Evolutionary conservation across 2,329 filamentous ascomycete species (phyloP), one percentile per base, ranked within the genome.

Genomic region (Cladophialophora chaetospira): DNA sequence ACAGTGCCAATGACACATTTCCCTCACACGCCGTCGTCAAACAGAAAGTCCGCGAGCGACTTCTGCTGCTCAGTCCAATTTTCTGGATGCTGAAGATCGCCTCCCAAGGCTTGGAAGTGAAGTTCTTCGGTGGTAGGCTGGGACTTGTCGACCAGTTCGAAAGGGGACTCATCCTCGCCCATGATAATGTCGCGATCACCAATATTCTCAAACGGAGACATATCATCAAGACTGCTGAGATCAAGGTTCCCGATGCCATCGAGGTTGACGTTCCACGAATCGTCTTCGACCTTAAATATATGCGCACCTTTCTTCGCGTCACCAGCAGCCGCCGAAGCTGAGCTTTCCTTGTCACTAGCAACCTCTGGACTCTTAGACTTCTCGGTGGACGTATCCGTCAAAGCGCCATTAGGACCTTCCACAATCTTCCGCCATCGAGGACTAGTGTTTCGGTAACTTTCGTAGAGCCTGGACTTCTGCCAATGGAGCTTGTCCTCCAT

Each of bases 281-380:
- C 59, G 26, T 62, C 57, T 38, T 63, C 58, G 31, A 21, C 28
- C 31, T 54, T 59, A 23, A n/a, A 19, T 31, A 57, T 58, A 11
- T 25, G 33, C 9, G 29, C 33, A 11, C 19, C 44, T 19, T 58
- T 53, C 42, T 57, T 57, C 45, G 44, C 56, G 9, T 54, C 51
- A 4, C 47, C 38, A 9, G 28, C 25, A 35, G 44, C 17, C 8
- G 40, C 53, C 3, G 40, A 52, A 11, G 52, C 42, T 4, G 55
- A 53, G 11, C 46, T 25, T 15, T 61, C 62, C 25, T 63, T 60
- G 23, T 63, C 58, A 25, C 54, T 61, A 11, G 33, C 55, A 21
- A 44, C 35, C n/a, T 53, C 54, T 6, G 62, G 62, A 19, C 59
- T 62, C 44, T 60, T 60, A 31, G 58, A 60, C 42, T 64, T 64